Evolutionary conservation across 148 eudicot genomes (phyloP).

Genomic region (Rheum nobile): DNA sequence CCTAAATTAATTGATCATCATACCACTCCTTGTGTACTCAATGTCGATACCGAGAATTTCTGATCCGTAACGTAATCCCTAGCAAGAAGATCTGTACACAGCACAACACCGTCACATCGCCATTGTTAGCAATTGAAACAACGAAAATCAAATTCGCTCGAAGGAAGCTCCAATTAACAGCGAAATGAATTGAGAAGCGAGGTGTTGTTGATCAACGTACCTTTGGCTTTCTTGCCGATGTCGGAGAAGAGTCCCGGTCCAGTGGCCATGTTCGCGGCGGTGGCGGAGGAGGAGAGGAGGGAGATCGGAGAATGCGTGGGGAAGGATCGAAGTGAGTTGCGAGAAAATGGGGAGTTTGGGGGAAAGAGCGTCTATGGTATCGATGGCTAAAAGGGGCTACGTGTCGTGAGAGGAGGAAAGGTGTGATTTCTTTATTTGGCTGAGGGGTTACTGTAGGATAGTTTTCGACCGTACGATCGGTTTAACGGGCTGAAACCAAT

Average conservation of each 20-base stretch:
- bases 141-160: not conserved
- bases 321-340: not conserved
- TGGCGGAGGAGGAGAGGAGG: not conserved
- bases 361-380: not conserved
- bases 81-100: conserved; percentile 65
- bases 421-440: not conserved
- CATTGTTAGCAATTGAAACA: not conserved
- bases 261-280: conserved; percentile 30
- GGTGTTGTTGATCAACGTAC: conserved; percentile 5
- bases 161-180: too few species aligned
- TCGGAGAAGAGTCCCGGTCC: conserved; percentile 57
- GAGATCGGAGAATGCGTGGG: not conserved
- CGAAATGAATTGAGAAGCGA: not conserved
- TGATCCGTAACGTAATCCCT: conserved; percentile 69
- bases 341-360: not conserved
- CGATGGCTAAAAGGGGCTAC: not conserved
- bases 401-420: not conserved
- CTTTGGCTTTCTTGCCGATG: conserved; percentile 42
- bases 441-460: not conserved
- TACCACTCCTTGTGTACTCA: conserved; percentile 79
- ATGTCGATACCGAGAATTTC: conserved; percentile 62
- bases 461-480: too few species aligned
- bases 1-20: conserved; percentile 1
- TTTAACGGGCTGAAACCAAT: too few species aligned
- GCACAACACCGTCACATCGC: not conserved